Base-by-base conservation (phyloP, 2,329 filamentous ascomycete species). In the Metarhizium robertsii region DNA sequence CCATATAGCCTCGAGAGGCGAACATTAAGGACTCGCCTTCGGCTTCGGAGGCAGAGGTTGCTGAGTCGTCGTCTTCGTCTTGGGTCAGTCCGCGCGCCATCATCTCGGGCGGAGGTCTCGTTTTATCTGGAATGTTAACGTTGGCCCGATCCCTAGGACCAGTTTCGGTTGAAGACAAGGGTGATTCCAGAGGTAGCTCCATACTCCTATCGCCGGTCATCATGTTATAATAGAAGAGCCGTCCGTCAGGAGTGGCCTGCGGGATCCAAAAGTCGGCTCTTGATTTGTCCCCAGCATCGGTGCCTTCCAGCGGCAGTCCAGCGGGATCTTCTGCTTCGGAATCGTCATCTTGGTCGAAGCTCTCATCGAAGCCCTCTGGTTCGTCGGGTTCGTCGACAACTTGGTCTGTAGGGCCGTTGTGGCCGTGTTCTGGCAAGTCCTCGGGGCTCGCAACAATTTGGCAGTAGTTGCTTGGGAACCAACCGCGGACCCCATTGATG, bases 381-480 rank as follows among this genome's bases (percentile, higher is more conserved):
- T 83, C 83, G 53, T 84, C 83, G 3, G 81, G 76, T 52, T 88
- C 84, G 62, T 89, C 84, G 60, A 81, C 77, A 3, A 71, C 73
- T 53, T 79, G 80, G 55, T 82, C 77, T 54, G 79, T 70, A 52
- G 76, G 78, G 48, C 69, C 77, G 61, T 79, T 81, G 53, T 80
- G 78, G 49, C 69, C 76, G 14, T 79, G 74, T 54, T 89, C 85
- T 46, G 81, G 79, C 34, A 87, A 77, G 59, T 95, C 88, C 63
- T 90, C 87, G 52, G 87, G 81, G 63, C 84, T 85, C 57, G 84
- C 82, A 64, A 97, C 87, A 60, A 94, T 84, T 61, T 90, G 86
- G 75, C 94, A 97, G 75, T 99, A 99, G 72, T 99, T 99, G 78
- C 92, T 97, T 42, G 94, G 94, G 71, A 99, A 99, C 94, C 94